phyloP scores from a whole-genome alignment of 1,139 yeast species.

The Yueomyces sp. region DNA sequence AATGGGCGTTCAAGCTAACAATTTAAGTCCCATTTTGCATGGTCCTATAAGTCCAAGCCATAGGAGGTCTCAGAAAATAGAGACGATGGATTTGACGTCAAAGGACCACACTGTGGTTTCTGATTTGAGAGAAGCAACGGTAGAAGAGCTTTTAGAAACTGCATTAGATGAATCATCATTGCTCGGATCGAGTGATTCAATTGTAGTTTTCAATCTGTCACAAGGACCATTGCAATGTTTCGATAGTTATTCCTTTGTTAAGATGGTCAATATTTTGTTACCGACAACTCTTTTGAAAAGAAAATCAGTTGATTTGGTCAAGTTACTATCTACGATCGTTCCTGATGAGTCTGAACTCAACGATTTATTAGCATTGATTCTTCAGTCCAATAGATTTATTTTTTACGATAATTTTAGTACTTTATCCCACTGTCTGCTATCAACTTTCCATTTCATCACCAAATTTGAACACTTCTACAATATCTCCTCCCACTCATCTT shows the following conservation, averaged over 20 bases:
- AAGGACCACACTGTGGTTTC: background rate
- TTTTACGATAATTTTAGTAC: constrained; percentile 2
- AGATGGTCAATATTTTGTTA: constrained; percentile 1
- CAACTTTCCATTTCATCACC: constrained; percentile 2
- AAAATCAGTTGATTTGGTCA: constrained; percentile 1
- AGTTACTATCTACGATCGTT: background rate
- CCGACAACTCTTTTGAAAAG: constrained; percentile 3
- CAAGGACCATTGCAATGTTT: background rate
- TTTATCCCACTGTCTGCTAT: background rate
- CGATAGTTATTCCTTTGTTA: background rate
- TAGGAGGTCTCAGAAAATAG: no score
- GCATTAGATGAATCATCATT: no score
- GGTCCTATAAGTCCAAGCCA: no score
- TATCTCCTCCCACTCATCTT: no score
- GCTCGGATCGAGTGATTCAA: no score
- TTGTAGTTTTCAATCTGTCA: background rate
- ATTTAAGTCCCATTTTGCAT: no score
- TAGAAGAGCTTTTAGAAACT: no score
- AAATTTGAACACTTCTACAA: background rate
- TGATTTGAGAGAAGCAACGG: background rate
- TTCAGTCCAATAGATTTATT: background rate
- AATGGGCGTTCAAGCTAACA: no score
- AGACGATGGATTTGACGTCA: background rate
- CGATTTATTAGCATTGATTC: background rate
- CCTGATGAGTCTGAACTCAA: no score